Conservation (phyloP, 148 eudicot genomes). For the Rheum nobile region DNA sequence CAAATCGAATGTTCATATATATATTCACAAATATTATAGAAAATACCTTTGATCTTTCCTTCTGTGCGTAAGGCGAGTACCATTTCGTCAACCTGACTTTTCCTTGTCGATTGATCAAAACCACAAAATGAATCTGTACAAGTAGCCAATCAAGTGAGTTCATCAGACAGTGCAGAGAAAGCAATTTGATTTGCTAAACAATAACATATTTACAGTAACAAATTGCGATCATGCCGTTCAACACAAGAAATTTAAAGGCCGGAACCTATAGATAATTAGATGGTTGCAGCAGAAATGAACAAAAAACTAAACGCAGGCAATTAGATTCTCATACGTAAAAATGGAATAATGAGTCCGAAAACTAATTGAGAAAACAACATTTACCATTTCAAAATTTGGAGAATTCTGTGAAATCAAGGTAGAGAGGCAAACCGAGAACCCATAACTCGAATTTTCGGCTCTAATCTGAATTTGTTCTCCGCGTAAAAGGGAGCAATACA, state of each 20-base stretch:
- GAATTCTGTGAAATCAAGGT: neutral
- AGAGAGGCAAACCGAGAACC: neutral
- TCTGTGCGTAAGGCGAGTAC: slow-evolving; percentile 55
- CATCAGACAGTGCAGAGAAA: too few species aligned
- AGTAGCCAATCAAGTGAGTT: slow-evolving; percentile 4
- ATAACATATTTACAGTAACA: too few species aligned
- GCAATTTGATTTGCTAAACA: neutral
- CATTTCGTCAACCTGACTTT: slow-evolving; percentile 54
- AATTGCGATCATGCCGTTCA: neutral
- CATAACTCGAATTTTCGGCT: neutral
- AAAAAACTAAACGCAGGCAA: neutral
- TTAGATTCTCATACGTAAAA: neutral
- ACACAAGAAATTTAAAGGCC: too few species aligned
- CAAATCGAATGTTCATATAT: neutral
- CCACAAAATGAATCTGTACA: slow-evolving; percentile 48
- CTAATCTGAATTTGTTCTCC: neutral
- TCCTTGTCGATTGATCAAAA: slow-evolving; percentile 50
- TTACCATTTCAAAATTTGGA: neutral
- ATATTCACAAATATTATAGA: neutral
- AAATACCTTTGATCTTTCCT: slow-evolving; percentile 47
- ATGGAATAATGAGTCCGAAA: neutral
- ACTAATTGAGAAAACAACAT: neutral
- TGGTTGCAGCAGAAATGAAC: neutral
- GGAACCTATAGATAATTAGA: too few species aligned
- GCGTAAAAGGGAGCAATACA: neutral